phyloP scores from a whole-genome alignment of 1,284 basidiomycete genomes.

The Trametes pubescens region DNA sequence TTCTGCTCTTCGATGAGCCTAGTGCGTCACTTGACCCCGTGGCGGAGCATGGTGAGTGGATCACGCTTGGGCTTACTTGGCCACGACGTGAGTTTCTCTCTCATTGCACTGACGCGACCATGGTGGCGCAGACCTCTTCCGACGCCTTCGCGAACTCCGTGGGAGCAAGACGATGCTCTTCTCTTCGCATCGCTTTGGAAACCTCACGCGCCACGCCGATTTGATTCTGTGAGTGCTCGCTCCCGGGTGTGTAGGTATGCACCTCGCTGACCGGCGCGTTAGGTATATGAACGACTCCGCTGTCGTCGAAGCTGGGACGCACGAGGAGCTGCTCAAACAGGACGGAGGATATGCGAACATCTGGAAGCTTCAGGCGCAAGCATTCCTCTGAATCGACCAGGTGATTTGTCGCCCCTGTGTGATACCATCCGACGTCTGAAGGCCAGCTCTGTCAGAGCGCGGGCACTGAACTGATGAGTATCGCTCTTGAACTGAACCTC shows the following conservation, averaged over 20 bases:
- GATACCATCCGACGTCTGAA: no score
- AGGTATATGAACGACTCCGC: slow-evolving; percentile 69
- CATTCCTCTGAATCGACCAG: slow-evolving; percentile 47
- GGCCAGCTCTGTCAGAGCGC: no score
- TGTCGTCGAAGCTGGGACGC: slow-evolving; percentile 61
- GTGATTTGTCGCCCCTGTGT: no score
- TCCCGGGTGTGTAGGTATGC: neutral
- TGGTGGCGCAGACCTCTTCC: slow-evolving; percentile 58
- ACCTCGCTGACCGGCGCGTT: neutral
- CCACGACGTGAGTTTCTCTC: neutral
- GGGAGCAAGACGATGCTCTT: slow-evolving; percentile 74
- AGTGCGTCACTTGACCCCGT: slow-evolving; percentile 77
- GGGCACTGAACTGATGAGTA: no score
- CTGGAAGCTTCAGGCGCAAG: slow-evolving; percentile 62
- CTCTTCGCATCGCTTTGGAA: slow-evolving; percentile 75
- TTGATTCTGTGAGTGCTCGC: slow-evolving; percentile 56
- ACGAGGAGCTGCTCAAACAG: slow-evolving; percentile 53
- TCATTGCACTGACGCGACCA: neutral
- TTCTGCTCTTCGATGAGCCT: slow-evolving; percentile 81
- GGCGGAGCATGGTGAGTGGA: slow-evolving; percentile 68
- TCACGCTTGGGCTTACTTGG: neutral
- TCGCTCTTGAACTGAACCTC: no score
- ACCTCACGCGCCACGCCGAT: slow-evolving; percentile 69
- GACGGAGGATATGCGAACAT: slow-evolving; percentile 62
- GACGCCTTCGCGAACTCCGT: slow-evolving; percentile 57